Evolutionary conservation across 345 rosid species (phyloP).

Genomic region (Corchorus capsularis): DNA sequence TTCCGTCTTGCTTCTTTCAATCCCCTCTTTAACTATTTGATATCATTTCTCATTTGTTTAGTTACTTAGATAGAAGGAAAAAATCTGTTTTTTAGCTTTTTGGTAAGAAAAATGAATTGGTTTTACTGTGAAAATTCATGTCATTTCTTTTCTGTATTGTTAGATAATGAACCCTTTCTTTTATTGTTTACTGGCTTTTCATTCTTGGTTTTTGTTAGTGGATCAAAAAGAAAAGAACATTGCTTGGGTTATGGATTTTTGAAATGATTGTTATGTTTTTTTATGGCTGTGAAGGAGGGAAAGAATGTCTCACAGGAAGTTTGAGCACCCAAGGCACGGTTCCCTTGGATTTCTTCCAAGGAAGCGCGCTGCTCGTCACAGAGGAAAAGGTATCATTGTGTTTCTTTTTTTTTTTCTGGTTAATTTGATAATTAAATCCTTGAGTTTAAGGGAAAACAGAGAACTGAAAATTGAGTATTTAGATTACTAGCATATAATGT

Average conservation of each 20-base stretch:
- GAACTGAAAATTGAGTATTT: background rate
- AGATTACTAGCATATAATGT: background rate
- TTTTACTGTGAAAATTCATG: background rate
- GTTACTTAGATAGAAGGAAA: too few species aligned
- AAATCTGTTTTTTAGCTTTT: too few species aligned
- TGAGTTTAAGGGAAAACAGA: too few species aligned
- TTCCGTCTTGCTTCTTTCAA: background rate
- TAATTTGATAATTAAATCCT: background rate
- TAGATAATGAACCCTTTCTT: background rate
- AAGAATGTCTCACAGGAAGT: conserved; percentile 90
- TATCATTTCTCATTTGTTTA: too few species aligned
- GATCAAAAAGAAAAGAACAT: background rate
- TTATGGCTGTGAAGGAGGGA: conserved; percentile 21
- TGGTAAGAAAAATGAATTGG: background rate
- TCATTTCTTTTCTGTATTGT: too few species aligned
- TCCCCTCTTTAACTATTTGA: background rate
- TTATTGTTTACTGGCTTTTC: background rate
- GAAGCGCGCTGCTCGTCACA: conserved; percentile 84
- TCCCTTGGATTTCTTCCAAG: conserved; percentile 92
- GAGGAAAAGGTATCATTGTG: conserved; percentile 62
- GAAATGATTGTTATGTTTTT: background rate
- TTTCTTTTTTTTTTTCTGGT: background rate
- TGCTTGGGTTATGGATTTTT: background rate
- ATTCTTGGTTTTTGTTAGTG: background rate
- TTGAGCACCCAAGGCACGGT: conserved; percentile 96